These are phyloP conservation scores for Lasiosphaeriaceae sp. DNA, from an alignment of 495 filamentous ascomycete genomes.

Conservation along the genomic window DNA sequence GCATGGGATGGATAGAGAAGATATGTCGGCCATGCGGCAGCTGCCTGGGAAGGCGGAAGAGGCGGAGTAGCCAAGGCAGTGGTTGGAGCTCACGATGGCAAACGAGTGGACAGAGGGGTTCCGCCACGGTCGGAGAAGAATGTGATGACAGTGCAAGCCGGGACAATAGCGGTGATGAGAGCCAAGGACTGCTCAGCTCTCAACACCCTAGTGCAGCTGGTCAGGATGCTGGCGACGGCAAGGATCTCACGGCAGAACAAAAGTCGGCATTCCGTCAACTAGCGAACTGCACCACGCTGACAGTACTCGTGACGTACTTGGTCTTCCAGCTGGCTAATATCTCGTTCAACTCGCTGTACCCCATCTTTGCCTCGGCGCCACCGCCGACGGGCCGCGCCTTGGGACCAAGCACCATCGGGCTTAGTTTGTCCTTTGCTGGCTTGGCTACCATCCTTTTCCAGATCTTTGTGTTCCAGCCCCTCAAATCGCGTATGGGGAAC, in stretches of 20 bases:
- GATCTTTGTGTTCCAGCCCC: constrained; percentile 70
- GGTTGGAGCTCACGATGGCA: constrained; percentile 25
- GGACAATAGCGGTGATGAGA: constrained; percentile 30
- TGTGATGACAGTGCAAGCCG: constrained; percentile 22
- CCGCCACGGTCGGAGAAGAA: constrained; percentile 32
- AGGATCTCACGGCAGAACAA: constrained; percentile 28
- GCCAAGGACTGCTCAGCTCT: constrained; percentile 16
- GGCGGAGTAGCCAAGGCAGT: background rate
- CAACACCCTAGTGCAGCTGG: constrained; percentile 1
- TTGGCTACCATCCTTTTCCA: constrained; percentile 85
- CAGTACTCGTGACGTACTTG: constrained; percentile 76
- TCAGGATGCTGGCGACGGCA: constrained; percentile 26
- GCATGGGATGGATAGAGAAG: constrained; percentile 15
- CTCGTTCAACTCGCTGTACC: constrained; percentile 85
- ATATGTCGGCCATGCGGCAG: constrained; percentile 6
- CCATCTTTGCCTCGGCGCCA: constrained; percentile 75
- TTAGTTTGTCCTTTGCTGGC: constrained; percentile 82
- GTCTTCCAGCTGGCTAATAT: constrained; percentile 89
- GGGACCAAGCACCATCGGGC: constrained; percentile 74
- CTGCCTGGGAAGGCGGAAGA: constrained; percentile 11
- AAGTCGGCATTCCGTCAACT: constrained; percentile 47
- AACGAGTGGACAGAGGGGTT: constrained; percentile 23
- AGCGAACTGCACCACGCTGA: constrained; percentile 72
- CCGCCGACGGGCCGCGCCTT: constrained; percentile 74
- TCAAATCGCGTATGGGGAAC: constrained; percentile 82